Percentiles rank a stretch among this genome's conserved stretches.
These are phyloP conservation scores for Protea cynaroides DNA, from an alignment of 164 flowering plant species.

Conservation along the genomic window DNA sequence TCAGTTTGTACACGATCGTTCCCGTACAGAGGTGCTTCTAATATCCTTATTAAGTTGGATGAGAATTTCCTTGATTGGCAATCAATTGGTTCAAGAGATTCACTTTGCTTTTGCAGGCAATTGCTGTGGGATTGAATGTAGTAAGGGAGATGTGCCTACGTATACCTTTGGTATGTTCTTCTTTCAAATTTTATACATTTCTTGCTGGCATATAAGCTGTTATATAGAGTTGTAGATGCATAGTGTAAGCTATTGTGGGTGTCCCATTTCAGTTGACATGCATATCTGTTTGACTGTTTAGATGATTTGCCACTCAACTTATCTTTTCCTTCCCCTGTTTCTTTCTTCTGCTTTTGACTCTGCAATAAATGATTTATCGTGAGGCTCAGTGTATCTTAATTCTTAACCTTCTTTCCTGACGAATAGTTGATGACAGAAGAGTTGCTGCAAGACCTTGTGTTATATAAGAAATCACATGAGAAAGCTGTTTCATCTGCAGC, in stretches of 20 bases:
- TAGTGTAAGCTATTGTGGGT: no score
- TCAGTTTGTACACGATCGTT: constrained; percentile 88
- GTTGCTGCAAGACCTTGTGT: constrained; percentile 90
- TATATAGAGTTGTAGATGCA: no score
- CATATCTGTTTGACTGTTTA: neutral
- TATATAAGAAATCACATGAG: constrained; percentile 86
- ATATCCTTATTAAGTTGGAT: constrained; percentile 1
- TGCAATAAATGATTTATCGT: no score
- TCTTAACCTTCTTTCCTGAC: constrained; percentile 7
- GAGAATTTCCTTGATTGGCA: neutral
- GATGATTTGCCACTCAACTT: neutral
- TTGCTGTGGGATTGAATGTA: constrained; percentile 84
- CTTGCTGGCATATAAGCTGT: no score
- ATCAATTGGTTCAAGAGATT: constrained; percentile 2
- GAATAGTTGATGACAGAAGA: constrained; percentile 87
- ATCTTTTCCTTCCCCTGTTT: neutral
- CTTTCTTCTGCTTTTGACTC: neutral
- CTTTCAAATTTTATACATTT: neutral
- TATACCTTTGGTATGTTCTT: constrained; percentile 70
- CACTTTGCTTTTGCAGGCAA: constrained; percentile 48
- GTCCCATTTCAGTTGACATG: no score
- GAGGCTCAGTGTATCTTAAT: neutral
- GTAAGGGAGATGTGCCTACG: constrained; percentile 88
- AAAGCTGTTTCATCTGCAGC: constrained; percentile 82
- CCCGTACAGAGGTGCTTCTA: constrained; percentile 68